Conservation (phyloP, 2,329 filamentous ascomycete species). For the Fusarium chaquense region DNA sequence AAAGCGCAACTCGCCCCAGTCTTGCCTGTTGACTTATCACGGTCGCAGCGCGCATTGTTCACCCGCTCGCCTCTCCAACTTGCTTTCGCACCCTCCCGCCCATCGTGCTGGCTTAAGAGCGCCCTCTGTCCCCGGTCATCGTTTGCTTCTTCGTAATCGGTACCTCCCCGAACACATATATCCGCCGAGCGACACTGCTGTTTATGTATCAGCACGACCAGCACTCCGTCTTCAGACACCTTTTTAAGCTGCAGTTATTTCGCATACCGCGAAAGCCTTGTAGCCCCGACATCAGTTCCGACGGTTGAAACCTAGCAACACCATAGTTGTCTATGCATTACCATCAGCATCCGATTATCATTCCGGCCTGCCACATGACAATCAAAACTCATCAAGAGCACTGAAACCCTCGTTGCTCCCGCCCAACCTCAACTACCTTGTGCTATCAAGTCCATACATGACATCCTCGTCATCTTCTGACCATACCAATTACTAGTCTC, state of each 20-base stretch:
- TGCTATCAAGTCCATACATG: slow-evolving; percentile 55
- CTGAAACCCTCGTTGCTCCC: slow-evolving; percentile 63
- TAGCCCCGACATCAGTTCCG: slow-evolving; percentile 88
- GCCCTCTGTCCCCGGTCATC: slow-evolving; percentile 28
- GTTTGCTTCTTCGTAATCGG: slow-evolving; percentile 39
- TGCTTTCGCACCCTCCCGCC: slow-evolving; percentile 12
- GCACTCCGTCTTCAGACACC: slow-evolving; percentile 93
- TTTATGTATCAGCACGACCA: slow-evolving; percentile 99
- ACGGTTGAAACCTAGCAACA: slow-evolving; percentile 77
- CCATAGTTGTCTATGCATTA: slow-evolving; percentile 68
- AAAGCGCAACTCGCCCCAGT: slow-evolving; percentile 35
- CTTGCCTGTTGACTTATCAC: slow-evolving; percentile 46
- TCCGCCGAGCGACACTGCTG: slow-evolving; percentile 61
- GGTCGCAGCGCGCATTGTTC: slow-evolving; percentile 47
- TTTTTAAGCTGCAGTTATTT: slow-evolving; percentile 96
- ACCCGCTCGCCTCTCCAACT: slow-evolving; percentile 19
- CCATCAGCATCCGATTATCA: slow-evolving; percentile 61
- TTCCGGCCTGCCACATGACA: slow-evolving; percentile 67
- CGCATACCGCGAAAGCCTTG: slow-evolving; percentile 94
- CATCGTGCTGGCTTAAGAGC: slow-evolving; percentile 32
- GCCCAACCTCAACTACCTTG: slow-evolving; percentile 52
- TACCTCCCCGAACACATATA: slow-evolving; percentile 48
- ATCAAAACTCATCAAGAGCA: slow-evolving; percentile 65
- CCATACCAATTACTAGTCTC: slow-evolving; percentile 35
- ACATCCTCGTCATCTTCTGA: slow-evolving; percentile 50